Evolutionary conservation across 1,284 basidiomycete species (phyloP).

Genomic region (Apiotrichum gamsii): DNA sequence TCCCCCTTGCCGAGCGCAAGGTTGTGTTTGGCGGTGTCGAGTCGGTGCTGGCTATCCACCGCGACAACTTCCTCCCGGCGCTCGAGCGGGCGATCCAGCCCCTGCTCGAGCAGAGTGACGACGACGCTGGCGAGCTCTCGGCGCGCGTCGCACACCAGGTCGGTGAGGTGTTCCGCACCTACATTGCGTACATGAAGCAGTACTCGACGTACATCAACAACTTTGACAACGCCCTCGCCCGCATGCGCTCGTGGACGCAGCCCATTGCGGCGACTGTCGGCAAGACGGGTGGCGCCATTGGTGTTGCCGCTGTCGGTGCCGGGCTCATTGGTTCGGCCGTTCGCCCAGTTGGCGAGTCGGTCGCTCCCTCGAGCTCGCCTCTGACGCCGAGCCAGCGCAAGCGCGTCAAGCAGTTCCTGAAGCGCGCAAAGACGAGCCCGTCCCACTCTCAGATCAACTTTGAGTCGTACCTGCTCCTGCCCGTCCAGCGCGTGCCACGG

Average conservation of each 20-base stretch:
- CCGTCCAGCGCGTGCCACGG: slow-evolving; percentile 91
- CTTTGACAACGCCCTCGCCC: slow-evolving; percentile 81
- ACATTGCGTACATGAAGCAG: slow-evolving; percentile 95
- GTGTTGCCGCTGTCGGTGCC: slow-evolving; percentile 17
- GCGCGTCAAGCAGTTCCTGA: slow-evolving; percentile 77
- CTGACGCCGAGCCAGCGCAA: slow-evolving; percentile 70
- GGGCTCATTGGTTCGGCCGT: slow-evolving; percentile 56
- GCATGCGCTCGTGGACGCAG: slow-evolving; percentile 73
- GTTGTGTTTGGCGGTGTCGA: slow-evolving; percentile 91
- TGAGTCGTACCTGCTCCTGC: slow-evolving; percentile 88
- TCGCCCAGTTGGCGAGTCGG: slow-evolving; percentile 43
- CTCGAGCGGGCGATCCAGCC: slow-evolving; percentile 68
- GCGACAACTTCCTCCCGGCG: slow-evolving; percentile 82
- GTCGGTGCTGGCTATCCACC: slow-evolving; percentile 83
- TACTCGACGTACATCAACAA: slow-evolving; percentile 96
- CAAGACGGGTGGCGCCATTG: slow-evolving; percentile 9
- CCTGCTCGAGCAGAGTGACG: slow-evolving; percentile 57
- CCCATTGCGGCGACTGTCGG: not conserved
- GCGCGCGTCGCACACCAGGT: slow-evolving; percentile 70
- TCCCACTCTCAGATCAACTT: slow-evolving; percentile 93
- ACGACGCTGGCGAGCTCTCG: slow-evolving; percentile 67
- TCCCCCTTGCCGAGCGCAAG: slow-evolving; percentile 64
- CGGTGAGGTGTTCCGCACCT: slow-evolving; percentile 81
- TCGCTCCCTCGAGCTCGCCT: slow-evolving; percentile 29
- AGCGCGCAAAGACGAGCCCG: slow-evolving; percentile 56